Conservation (phyloP, 1,284 basidiomycete genomes). For the Acaromyces ingoldii region DNA sequence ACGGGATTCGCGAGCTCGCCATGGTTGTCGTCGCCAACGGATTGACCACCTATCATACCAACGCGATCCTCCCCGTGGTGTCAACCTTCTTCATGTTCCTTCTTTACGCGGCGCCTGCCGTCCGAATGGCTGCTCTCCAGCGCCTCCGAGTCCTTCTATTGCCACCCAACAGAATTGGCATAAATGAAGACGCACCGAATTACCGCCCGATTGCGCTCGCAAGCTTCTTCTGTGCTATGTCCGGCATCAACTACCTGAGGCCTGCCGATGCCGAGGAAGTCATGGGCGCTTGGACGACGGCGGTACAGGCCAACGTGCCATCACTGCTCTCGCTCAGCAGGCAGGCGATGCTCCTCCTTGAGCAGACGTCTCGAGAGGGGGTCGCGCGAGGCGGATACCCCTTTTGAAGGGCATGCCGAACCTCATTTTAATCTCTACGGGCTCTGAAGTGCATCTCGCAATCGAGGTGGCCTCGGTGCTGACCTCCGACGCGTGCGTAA, state of each 20-base stretch:
- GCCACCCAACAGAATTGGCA: constrained; percentile 50
- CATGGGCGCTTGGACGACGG: constrained; percentile 57
- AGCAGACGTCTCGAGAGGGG: not conserved
- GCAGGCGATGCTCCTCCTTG: not conserved
- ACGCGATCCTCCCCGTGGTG: not conserved
- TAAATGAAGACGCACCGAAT: constrained; percentile 51
- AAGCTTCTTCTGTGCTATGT: constrained; percentile 45
- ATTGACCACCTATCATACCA: not conserved
- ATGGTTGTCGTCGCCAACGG: not conserved
- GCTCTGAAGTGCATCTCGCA: not conserved
- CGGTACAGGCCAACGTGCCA: constrained; percentile 69
- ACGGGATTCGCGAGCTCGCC: constrained; percentile 48
- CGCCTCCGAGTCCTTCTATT: constrained; percentile 50
- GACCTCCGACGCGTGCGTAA: constrained; percentile 52
- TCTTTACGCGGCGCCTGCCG: constrained; percentile 51
- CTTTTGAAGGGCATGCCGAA: constrained; percentile 58
- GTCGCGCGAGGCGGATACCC: not conserved
- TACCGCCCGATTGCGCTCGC: constrained; percentile 50
- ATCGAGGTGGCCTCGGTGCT: not conserved
- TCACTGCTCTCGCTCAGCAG: constrained; percentile 23
- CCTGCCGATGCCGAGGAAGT: constrained; percentile 51
- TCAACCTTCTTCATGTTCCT: constrained; percentile 53
- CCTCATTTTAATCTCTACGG: not conserved
- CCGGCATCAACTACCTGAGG: constrained; percentile 47
- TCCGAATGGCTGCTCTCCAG: constrained; percentile 49